Conservation (phyloP, 1,139 yeast genomes). For the Oligophagozyma castellii region DNA sequence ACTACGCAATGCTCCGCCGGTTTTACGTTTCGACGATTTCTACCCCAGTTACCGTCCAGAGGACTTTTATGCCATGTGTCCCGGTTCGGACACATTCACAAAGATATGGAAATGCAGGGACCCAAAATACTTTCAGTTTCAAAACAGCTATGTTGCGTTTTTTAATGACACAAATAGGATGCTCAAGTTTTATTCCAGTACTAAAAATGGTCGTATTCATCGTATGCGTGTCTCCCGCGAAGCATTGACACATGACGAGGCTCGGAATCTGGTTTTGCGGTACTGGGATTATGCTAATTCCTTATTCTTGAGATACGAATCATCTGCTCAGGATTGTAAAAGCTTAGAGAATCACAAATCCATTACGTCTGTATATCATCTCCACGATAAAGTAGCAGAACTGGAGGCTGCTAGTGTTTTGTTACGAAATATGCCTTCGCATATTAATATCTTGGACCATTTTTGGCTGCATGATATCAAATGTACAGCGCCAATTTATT, state of each 20-base stretch:
- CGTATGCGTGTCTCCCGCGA: constrained; percentile 11
- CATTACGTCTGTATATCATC: neutral
- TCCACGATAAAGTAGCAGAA: constrained; percentile 6
- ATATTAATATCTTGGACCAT: constrained; percentile 8
- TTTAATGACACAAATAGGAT: constrained; percentile 11
- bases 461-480: constrained; percentile 22
- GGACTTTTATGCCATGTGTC: too few species aligned
- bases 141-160: constrained; percentile 16
- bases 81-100: too few species aligned
- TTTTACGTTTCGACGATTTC: too few species aligned
- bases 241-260: constrained; percentile 3
- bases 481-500: constrained; percentile 15
- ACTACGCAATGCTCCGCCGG: too few species aligned
- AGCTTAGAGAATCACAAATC: neutral
- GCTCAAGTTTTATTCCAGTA: constrained; percentile 7
- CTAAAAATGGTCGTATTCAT: constrained; percentile 9
- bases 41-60: too few species aligned
- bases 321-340: constrained; percentile 7
- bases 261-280: neutral
- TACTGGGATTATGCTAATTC: constrained; percentile 9
- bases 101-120: constrained; percentile 19
- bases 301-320: constrained; percentile 14
- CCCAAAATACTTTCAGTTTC: constrained; percentile 20
- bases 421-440: constrained; percentile 21
- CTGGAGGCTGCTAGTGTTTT: constrained; percentile 15